Percentiles rank a stretch among this genome's conserved stretches.
These are phyloP conservation scores for Groenewaldozyma sp. DNA, from an alignment of 1,139 yeast species.

Conservation along the genomic window DNA sequence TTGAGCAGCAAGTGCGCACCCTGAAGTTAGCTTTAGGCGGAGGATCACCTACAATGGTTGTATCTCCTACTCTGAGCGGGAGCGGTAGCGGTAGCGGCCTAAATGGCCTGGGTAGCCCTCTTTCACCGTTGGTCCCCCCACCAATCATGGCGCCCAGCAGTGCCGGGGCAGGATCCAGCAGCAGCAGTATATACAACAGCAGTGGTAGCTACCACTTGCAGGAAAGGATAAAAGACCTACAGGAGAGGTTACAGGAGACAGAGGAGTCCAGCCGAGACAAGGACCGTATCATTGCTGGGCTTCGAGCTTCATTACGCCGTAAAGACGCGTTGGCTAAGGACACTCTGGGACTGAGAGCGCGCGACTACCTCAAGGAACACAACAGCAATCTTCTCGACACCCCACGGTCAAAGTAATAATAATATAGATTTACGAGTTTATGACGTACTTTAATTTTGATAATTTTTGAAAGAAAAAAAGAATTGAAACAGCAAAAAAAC, in stretches of 20 bases:
- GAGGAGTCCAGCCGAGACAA: conserved; percentile 55
- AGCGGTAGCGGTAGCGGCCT: background rate
- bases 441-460: background rate
- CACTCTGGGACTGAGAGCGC: background rate
- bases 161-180: background rate
- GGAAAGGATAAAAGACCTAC: conserved; percentile 45
- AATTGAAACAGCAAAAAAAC: too few species aligned
- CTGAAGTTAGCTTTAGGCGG: conserved; percentile 6
- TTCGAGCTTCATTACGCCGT: conserved; percentile 29
- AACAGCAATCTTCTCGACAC: background rate
- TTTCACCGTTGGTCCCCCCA: background rate
- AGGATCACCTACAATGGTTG: background rate
- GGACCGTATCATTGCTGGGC: conserved; percentile 69
- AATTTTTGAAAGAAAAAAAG: background rate
- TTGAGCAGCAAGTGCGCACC: conserved; percentile 44
- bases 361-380: conserved; percentile 2
- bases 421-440: background rate
- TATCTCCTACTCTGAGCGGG: background rate
- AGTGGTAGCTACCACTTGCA: conserved; percentile 12
- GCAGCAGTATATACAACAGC: conserved; percentile 5
- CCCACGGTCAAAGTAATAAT: background rate
- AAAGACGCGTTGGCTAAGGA: conserved; percentile 13
- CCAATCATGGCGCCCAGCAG: too few species aligned
- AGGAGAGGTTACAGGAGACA: conserved; percentile 60
- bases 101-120: conserved; percentile 3